phyloP scores from a whole-genome alignment of 2,329 filamentous ascomycete genomes.

The Clonostachys chloroleuca region DNA sequence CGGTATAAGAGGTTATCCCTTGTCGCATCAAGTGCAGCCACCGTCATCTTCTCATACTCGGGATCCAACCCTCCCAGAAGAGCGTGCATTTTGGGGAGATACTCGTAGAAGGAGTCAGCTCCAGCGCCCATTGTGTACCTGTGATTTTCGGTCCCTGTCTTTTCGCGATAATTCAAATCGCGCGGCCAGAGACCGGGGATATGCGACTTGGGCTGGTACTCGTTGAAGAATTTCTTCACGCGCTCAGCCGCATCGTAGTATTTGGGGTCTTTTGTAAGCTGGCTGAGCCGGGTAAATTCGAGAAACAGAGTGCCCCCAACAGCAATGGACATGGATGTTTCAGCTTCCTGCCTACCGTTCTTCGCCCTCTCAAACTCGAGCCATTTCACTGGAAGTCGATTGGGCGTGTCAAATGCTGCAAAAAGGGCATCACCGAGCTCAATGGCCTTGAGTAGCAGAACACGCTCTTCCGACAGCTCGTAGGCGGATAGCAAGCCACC shows the following conservation, averaged over 20 bases:
- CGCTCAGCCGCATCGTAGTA: slow-evolving; percentile 74
- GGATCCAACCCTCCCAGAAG: slow-evolving; percentile 62
- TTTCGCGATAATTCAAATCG: slow-evolving; percentile 56
- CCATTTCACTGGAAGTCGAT: slow-evolving; percentile 42
- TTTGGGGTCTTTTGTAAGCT: slow-evolving; percentile 67
- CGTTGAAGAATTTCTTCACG: slow-evolving; percentile 64
- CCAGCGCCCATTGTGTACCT: slow-evolving; percentile 38
- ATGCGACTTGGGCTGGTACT: slow-evolving; percentile 60
- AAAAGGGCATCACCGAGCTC: slow-evolving; percentile 51
- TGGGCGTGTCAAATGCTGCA: slow-evolving; percentile 48
- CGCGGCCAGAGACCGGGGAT: slow-evolving; percentile 73
- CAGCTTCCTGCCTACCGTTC: slow-evolving; percentile 26
- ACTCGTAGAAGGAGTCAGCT: slow-evolving; percentile 52
- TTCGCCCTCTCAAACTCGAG: slow-evolving; percentile 37
- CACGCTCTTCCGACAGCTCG: slow-evolving; percentile 40
- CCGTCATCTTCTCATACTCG: slow-evolving; percentile 63
- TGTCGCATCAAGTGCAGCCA: slow-evolving; percentile 55
- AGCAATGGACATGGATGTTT: slow-evolving; percentile 31
- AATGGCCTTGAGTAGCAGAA: slow-evolving; percentile 43
- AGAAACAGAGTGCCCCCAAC: slow-evolving; percentile 63
- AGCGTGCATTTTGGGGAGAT: slow-evolving; percentile 52
- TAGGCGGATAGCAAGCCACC: slow-evolving; percentile 48
- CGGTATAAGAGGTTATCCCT: slow-evolving; percentile 62
- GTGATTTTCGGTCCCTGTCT: slow-evolving; percentile 23
- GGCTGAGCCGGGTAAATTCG: slow-evolving; percentile 71